Evolutionary conservation across 306 rosid species (phyloP).

Genomic region (Sindora glabra): DNA sequence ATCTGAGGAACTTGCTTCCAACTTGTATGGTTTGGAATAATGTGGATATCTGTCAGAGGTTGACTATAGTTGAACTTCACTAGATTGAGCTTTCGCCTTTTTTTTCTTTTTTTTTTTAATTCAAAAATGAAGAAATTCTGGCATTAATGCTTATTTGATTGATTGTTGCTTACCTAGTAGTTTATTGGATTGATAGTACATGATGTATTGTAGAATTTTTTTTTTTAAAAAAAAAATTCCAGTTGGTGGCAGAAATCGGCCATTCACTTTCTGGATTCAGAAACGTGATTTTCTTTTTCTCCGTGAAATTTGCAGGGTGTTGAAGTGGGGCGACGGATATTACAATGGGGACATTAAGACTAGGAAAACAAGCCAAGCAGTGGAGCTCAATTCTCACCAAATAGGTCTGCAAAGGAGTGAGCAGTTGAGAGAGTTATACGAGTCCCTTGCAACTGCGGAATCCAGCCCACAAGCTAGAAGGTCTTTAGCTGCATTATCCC

Average conservation of each 20-base stretch:
- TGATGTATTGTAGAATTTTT: too few species aligned
- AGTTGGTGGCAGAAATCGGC: too few species aligned
- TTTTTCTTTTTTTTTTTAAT: too few species aligned
- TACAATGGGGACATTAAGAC: conserved; percentile 92
- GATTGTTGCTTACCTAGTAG: too few species aligned
- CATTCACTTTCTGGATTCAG: too few species aligned
- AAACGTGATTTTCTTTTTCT: not conserved
- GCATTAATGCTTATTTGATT: not conserved
- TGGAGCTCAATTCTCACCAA: conserved; percentile 58
- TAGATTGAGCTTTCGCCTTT: too few species aligned
- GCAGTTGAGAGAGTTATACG: conserved; percentile 57
- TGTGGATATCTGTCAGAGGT: not conserved
- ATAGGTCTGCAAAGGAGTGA: conserved; percentile 70
- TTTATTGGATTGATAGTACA: too few species aligned
- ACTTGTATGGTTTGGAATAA: not conserved
- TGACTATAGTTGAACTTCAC: too few species aligned
- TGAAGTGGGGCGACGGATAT: conserved; percentile 81
- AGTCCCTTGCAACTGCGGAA: conserved; percentile 54
- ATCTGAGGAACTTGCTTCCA: not conserved
- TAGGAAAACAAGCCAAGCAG: conserved; percentile 65
- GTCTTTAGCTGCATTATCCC: conserved; percentile 75
- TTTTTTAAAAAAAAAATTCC: too few species aligned
- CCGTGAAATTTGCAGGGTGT: conserved; percentile 34
- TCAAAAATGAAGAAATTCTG: not conserved
- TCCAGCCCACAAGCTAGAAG: conserved; percentile 49